Conservation (phyloP, 2,329 filamentous ascomycete species). For the Bertia moriformis region DNA sequence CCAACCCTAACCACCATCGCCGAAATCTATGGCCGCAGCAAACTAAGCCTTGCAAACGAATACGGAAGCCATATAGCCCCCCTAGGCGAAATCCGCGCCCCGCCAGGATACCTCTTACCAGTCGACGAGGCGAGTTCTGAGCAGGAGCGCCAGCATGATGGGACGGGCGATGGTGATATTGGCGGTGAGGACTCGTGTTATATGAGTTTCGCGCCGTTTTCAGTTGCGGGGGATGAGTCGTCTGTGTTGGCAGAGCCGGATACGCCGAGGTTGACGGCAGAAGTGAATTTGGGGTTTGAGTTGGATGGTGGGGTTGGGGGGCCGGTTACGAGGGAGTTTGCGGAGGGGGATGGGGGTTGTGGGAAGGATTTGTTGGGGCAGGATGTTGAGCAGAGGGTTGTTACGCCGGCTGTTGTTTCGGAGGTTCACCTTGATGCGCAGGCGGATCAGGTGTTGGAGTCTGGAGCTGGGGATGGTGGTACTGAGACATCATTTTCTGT, state of each 20-base stretch:
- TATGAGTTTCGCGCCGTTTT: background rate
- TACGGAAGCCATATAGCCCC: conserved; percentile 48
- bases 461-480: background rate
- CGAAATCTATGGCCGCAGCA: conserved; percentile 46
- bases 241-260: background rate
- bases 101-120: conserved; percentile 13
- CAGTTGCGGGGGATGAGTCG: background rate
- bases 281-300: background rate
- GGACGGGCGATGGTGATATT: conserved; percentile 8
- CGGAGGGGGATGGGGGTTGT: background rate
- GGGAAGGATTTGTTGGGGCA: conserved; percentile 4
- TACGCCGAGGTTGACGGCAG: background rate
- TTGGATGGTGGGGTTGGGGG: background rate
- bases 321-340: background rate
- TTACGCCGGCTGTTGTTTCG: conserved; percentile 19
- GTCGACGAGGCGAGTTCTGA: conserved; percentile 25
- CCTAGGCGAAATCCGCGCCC: conserved; percentile 35
- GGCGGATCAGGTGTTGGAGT: conserved; percentile 3
- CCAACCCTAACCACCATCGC: conserved; percentile 44
- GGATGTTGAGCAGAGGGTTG: conserved; percentile 8
- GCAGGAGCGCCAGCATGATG: conserved; percentile 17
- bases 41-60: conserved; percentile 45
- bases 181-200: background rate
- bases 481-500: background rate
- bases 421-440: conserved; percentile 20